phyloP scores from a whole-genome alignment of 441 rosid genomes.

The Brassica hybrid region DNA sequence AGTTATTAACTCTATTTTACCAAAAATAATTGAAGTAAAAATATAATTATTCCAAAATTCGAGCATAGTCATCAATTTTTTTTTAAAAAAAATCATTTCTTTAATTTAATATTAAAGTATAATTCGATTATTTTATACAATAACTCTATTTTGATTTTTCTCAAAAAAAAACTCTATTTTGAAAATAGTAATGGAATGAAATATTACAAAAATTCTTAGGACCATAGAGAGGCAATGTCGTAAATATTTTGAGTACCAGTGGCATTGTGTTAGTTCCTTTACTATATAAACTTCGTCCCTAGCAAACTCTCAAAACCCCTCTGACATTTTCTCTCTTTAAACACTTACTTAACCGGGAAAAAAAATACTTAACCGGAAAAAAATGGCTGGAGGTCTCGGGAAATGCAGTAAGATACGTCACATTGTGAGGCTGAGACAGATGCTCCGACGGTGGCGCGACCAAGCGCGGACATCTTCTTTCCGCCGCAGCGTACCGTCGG shows the following conservation, averaged over 20 bases:
- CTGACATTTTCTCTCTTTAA: constrained; percentile 28
- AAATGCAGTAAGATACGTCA: constrained; percentile 90
- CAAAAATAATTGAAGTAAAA: not conserved
- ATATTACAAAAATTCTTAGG: not conserved
- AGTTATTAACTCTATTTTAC: not conserved
- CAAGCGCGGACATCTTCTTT: constrained; percentile 64
- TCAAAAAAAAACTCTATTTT: not conserved
- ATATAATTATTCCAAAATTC: not conserved
- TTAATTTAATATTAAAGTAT: not conserved
- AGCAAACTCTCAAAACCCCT: constrained; percentile 32
- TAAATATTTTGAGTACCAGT: constrained; percentile 49
- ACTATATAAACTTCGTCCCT: constrained; percentile 52
- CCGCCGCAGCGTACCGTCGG: constrained; percentile 55
- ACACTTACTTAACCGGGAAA: not conserved
- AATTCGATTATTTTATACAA: not conserved
- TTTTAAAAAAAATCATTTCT: not conserved
- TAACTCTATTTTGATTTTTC: not conserved
- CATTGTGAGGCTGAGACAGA: constrained; percentile 83
- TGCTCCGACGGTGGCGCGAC: constrained; percentile 84
- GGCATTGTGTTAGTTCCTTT: constrained; percentile 13
- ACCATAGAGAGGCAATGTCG: constrained; percentile 36
- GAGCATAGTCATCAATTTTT: not conserved
- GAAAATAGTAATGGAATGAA: not conserved
- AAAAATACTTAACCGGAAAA: constrained; percentile 15
- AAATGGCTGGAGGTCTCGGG: constrained; percentile 52